These are phyloP conservation scores for Phlebiopsis gigantea DNA, from an alignment of 768 basidiomycete species.

Conservation along the genomic window DNA sequence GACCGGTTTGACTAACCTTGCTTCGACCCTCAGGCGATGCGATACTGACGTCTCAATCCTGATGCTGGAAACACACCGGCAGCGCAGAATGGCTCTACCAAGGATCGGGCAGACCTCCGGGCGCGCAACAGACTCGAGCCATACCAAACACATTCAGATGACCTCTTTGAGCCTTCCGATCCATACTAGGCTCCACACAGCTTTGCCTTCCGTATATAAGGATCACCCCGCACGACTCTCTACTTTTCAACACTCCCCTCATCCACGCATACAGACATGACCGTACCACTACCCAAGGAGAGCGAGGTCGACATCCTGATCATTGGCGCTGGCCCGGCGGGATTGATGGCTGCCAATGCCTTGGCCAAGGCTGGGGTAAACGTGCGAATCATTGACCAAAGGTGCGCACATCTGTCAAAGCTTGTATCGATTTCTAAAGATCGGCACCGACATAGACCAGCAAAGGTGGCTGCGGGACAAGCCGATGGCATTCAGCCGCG, in stretches of 20 bases:
- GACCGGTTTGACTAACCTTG: neutral
- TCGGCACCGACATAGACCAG: constrained; percentile 22
- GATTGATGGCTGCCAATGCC: constrained; percentile 39
- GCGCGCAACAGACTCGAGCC: neutral
- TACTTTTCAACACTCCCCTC: neutral
- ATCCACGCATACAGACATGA: neutral
- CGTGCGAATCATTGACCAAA: constrained; percentile 36
- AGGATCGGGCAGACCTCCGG: neutral
- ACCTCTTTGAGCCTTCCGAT: constrained; percentile 2
- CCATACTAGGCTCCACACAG: neutral
- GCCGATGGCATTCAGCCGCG: constrained; percentile 54
- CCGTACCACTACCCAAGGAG: constrained; percentile 11
- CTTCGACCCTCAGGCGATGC: neutral
- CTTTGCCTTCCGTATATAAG: neutral
- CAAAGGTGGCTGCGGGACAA: constrained; percentile 40
- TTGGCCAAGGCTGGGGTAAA: constrained; percentile 31
- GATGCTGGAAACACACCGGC: neutral
- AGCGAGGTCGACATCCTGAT: constrained; percentile 34
- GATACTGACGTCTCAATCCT: neutral
- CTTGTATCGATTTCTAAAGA: neutral
- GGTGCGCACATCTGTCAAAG: constrained; percentile 19
- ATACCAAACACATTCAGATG: neutral
- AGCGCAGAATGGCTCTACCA: neutral
- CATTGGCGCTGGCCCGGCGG: constrained; percentile 40
- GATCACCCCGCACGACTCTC: neutral